Evolutionary conservation across 768 basidiomycete genomes (phyloP), one percentile per base, ranked within the genome.

Genomic region (Xerocomus brunneocitrinus): DNA sequence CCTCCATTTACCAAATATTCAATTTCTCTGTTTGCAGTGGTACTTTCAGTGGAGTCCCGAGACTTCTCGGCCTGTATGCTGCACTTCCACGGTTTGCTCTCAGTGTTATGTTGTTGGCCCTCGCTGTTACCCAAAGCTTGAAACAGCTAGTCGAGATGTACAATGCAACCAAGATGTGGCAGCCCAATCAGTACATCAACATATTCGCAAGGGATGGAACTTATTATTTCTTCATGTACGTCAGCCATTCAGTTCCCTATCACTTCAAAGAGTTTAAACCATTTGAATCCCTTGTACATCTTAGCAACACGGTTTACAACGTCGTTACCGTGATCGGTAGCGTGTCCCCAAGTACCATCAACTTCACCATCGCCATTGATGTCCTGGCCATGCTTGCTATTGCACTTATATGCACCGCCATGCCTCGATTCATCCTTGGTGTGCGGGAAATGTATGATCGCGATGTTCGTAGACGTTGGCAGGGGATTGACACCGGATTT

Each of bases 191-290:
- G 0, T 36, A 25, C 14, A 52, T 63, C 44, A 8, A 32, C 12
- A 31, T 44, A 31, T 31, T 31, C 30, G 30, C 30, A 31, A 31
- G 30, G 30, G 58, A 63, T 19, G 61, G 58, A 2, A n/a, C 49
- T 0, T n/a, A 43, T 3, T 63, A 63, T 42, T 63, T 60, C 19
- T 1, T 56, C n/a, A 32, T 55, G 61, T 62, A 38, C 4, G 61
- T 52, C 6, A 8, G 8, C 30, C 47, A 19, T 16, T 7, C 7
- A 32, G 7, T 47, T 14, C 16, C 19, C 46, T 12, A 24, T 12
- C 1, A 10, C 42, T 14, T n/a, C 5, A 4, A 8, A 7, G 14
- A 5, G 4, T 31, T 30, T 3, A 7, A 39, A 7, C 13, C 22
- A 19, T 19, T 19, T 19, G 19, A 19, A 19, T 19, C 19, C 19